Conservation (phyloP, 345 rosid genomes). For the Brassica rapa region DNA sequence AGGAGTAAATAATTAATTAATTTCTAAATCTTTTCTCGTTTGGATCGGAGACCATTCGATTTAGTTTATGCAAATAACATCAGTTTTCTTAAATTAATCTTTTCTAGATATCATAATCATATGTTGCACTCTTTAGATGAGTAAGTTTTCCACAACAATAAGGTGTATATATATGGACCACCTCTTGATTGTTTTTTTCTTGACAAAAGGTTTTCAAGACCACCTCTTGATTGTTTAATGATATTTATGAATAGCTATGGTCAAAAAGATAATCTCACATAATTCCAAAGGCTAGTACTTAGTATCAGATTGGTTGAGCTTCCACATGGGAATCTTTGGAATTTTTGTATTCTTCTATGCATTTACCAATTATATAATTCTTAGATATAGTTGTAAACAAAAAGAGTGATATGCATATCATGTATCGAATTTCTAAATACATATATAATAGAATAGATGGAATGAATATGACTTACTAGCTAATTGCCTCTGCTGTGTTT, state of each 20-base stretch:
- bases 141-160: background rate
- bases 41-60: background rate
- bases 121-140: background rate
- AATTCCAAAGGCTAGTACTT: constrained; percentile 31
- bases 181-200: background rate
- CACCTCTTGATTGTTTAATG: constrained; percentile 3
- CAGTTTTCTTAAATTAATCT: background rate
- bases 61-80: background rate
- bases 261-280: constrained; percentile 23
- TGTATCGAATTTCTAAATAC: background rate
- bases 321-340: constrained; percentile 30
- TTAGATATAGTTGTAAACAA: background rate
- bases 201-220: background rate
- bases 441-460: background rate
- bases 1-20: background rate
- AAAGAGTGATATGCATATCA: background rate
- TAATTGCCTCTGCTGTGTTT: background rate
- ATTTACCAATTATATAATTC: background rate
- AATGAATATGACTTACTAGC: background rate
- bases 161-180: constrained; percentile 21
- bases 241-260: constrained; percentile 8
- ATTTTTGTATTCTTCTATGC: constrained; percentile 7
- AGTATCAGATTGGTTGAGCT: constrained; percentile 30
- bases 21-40: background rate
- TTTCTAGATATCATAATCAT: background rate